Base-by-base conservation (phyloP, 371 early-diverging fungal species). In the Circinella minor region DNA sequence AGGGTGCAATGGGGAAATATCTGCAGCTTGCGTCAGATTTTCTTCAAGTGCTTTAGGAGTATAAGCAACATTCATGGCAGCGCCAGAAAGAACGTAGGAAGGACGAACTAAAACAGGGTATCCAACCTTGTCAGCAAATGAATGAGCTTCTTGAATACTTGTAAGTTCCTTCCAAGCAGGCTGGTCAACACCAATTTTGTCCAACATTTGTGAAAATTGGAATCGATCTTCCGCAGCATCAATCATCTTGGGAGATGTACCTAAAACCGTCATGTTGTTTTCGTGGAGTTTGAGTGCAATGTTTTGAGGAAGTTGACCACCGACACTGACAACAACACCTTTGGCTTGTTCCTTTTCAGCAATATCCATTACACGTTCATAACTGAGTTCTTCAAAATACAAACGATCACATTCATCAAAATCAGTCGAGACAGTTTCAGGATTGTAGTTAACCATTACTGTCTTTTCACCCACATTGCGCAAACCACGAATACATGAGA, bases 401-500 rank as follows among this genome's bases (percentile, higher is more conserved):
- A 97, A 86, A 48, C 96, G 91, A 74, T 97, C 96, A 74, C 92
- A 92, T 81, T 97, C 97, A 79, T 96, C 97, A 74, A 91, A 97
- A 76, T 97, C 97, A 27, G 97, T 96, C 17, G 95, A 94, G 34
- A 97, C 97, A 0, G 97, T 97, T 79, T 97, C 97, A 34, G 97
- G 97, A 81, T 97, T 97, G 89, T 96, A 97, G 86, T 97, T 97
- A 77, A 97, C 90, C 96, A 96, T 95, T 36, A 97, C 86, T 0
- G 97, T 97, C 81, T 91, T 90, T 76, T 85, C 83, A 65, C 92
- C 91, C 10, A 90, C 71, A 18, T 81, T 74, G 55, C 95, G 91
- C 36, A 97, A 88, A 14, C 91, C 88, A 67, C 94, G 94, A 68
- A 93, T 92, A 65, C 90, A 86, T 17, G 88, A 86, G 10, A 96